Evolutionary conservation across 2,329 filamentous ascomycete species (phyloP).

Genomic region (Talaromyces sp.): DNA sequence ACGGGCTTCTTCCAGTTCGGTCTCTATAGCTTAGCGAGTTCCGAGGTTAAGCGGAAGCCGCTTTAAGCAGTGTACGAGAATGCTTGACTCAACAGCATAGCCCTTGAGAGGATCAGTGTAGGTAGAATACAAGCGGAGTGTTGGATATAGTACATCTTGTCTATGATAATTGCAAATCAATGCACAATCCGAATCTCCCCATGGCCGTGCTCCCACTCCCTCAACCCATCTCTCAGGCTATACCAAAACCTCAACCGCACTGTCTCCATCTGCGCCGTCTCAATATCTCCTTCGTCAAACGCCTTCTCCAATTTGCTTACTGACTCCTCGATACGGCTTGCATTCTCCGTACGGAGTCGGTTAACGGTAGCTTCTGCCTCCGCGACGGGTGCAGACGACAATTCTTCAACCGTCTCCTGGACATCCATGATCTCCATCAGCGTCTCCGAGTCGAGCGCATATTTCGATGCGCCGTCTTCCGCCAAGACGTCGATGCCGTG

Average conservation of each 20-base stretch:
- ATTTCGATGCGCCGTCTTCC: conserved; percentile 62
- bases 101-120: not conserved
- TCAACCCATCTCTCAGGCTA: conserved; percentile 75
- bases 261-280: conserved; percentile 65
- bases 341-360: conserved; percentile 65
- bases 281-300: conserved; percentile 64
- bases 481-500: conserved; percentile 69
- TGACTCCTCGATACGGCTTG: conserved; percentile 60
- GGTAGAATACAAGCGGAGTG: not conserved
- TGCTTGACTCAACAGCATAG: not conserved
- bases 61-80: not conserved
- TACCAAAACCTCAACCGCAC: conserved; percentile 84
- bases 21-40: not conserved
- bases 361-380: conserved; percentile 56
- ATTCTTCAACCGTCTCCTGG: conserved; percentile 67
- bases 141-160: not conserved
- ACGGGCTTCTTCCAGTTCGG: not conserved
- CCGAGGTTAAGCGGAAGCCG: not conserved
- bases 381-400: conserved; percentile 33
- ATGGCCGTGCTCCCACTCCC: conserved; percentile 79
- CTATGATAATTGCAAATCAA: conserved; percentile 39
- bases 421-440: conserved; percentile 85
- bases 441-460: conserved; percentile 65
- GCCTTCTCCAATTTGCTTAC: conserved; percentile 60
- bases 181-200: conserved; percentile 53